Evolutionary conservation across 441 rosid genomes (phyloP), one percentile per base, ranked within the genome.

Genomic region (Arabidopsis lyrata): DNA sequence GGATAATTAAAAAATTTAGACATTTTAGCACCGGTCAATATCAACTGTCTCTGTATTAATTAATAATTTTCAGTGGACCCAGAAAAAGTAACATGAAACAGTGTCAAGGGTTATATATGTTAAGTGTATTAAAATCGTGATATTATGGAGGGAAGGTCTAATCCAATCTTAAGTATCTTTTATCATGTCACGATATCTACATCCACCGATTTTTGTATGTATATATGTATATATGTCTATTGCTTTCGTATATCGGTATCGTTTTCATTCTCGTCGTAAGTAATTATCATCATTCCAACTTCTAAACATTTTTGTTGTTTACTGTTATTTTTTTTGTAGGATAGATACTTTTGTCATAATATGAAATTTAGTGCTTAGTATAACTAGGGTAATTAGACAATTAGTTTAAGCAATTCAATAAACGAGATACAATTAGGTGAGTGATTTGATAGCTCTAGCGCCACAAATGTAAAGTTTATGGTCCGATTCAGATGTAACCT

Each of bases 381-480:
- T 42, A 29, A 27, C 8, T 22, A 66, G 58, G 74, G 72, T 69
- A 61, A 83, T 76, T 16, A 70, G 74, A 69, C 66, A 61, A 83
- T 76, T 16, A 70, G 69, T 79, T 67, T 80, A 78, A 78, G 86
- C 78, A 83, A 82, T 79, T 62, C 68, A 62, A 63, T 44, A 22
- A 68, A 78, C 61, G 20, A 41, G 60, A 77, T 81, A 80, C 63
- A 65, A 66, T 83, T 82, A 77, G 91, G 83, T 74, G 72, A 72
- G 58, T 75, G 89, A 83, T 87, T 82, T 77, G 72, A 74, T 70
- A 59, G 52, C 68, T 75, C 52, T 63, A 36, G 13, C 38, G 56
- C 79, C 75, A 75, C 80, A 58, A 45, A 12, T 31, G 0, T 34
- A 20, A 52, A 18, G 48, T 50, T 5, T 59, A 29, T 74, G 70